A percentile compares a stretch with the other conserved stretches of the same genome.
These are phyloP conservation scores for Aspergillus hortae DNA, from an alignment of 2,329 filamentous ascomycete species.

Conservation along the genomic window DNA sequence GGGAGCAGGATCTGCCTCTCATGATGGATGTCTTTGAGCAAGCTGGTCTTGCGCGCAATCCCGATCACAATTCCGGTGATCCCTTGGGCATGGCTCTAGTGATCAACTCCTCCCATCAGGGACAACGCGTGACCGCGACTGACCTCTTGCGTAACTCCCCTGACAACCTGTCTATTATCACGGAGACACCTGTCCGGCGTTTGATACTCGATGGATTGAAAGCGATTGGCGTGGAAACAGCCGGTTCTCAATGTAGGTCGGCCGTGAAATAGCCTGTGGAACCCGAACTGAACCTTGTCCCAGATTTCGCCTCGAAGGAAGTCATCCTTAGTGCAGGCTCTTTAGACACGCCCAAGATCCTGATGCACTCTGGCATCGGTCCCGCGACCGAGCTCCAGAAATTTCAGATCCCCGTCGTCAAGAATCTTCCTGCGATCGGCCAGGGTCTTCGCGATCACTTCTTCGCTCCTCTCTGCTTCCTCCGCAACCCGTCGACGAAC, in stretches of 20 bases:
- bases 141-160: slow-evolving; percentile 47
- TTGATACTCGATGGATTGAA: slow-evolving; percentile 47
- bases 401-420: slow-evolving; percentile 41
- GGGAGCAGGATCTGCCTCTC: slow-evolving; percentile 48
- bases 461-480: slow-evolving; percentile 31
- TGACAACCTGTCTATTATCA: slow-evolving; percentile 53
- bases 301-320: slow-evolving; percentile 35
- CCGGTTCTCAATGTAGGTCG: slow-evolving; percentile 39
- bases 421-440: slow-evolving; percentile 42
- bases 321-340: slow-evolving; percentile 40
- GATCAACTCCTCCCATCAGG: slow-evolving; percentile 50
- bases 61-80: slow-evolving; percentile 57
- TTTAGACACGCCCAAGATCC: slow-evolving; percentile 39
- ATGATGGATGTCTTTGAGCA: slow-evolving; percentile 49
- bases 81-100: slow-evolving; percentile 54
- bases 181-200: slow-evolving; percentile 46
- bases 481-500: slow-evolving; percentile 40
- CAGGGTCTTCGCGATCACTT: slow-evolving; percentile 46
- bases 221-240: slow-evolving; percentile 44
- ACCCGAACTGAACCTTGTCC: not conserved
- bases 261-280: not conserved
- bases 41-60: slow-evolving; percentile 49
- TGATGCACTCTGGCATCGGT: slow-evolving; percentile 50
- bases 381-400: slow-evolving; percentile 39
- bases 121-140: slow-evolving; percentile 49